These are phyloP conservation scores for Secale cereale DNA, from an alignment of 176 grass and related monocot species.

Conservation along the genomic window DNA sequence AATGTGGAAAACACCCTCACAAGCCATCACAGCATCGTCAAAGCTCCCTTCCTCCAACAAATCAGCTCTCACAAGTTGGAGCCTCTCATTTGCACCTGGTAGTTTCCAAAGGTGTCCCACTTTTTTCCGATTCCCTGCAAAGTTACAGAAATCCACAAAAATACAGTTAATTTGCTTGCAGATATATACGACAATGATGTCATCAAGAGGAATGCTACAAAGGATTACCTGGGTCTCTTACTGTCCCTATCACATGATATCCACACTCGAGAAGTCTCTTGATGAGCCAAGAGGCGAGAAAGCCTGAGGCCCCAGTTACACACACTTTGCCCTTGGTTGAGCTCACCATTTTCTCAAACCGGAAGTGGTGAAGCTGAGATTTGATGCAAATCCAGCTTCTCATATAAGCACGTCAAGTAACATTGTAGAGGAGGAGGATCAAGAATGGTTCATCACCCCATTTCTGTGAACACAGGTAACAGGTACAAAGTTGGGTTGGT, in stretches of 20 bases:
- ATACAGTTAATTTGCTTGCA: background rate
- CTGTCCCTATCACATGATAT: constrained; percentile 75
- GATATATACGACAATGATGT: background rate
- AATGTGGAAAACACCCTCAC: constrained; percentile 78
- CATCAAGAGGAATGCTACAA: background rate
- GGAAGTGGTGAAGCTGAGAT: constrained; percentile 6
- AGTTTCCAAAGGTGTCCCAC: constrained; percentile 74
- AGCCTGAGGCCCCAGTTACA: constrained; percentile 82
- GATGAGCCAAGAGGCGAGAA: constrained; percentile 81
- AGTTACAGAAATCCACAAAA: background rate
- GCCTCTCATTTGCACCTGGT: constrained; percentile 69
- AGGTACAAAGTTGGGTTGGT: constrained; percentile 34
- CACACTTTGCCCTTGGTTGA: constrained; percentile 65
- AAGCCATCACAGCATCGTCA: constrained; percentile 61
- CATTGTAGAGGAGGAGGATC: constrained; percentile 19
- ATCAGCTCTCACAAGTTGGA: constrained; percentile 73
- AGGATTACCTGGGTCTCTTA: constrained; percentile 65
- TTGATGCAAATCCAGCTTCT: background rate
- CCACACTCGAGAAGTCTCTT: constrained; percentile 64
- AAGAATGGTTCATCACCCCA: constrained; percentile 18
- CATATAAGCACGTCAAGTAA: constrained; percentile 33
- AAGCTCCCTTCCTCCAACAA: constrained; percentile 79
- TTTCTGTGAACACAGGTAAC: background rate
- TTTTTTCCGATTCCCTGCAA: constrained; percentile 50
- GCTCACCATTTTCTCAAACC: constrained; percentile 33